Evolutionary conservation across 2,329 filamentous ascomycete species (phyloP).

Genomic region (Ilyonectria robusta): DNA sequence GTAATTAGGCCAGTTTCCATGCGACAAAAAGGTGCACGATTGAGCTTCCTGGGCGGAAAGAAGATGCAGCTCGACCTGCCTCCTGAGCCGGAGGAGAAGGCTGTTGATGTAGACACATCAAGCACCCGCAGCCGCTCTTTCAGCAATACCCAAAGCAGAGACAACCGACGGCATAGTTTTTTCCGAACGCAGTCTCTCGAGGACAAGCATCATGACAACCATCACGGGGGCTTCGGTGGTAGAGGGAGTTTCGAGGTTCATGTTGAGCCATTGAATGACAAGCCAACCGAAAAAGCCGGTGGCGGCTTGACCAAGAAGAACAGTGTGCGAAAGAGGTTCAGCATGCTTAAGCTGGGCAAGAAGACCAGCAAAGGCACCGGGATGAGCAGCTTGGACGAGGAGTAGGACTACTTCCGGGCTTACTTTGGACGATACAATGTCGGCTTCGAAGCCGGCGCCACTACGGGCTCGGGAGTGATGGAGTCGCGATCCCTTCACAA

Average conservation of each 20-base stretch:
- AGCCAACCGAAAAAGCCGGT: slow-evolving; percentile 45
- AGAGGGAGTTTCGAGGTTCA: slow-evolving; percentile 50
- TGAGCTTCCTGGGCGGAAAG: slow-evolving; percentile 71
- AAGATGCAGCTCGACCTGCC: slow-evolving; percentile 58
- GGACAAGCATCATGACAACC: slow-evolving; percentile 43
- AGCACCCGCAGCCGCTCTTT: slow-evolving; percentile 51
- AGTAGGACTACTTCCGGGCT: slow-evolving; percentile 59
- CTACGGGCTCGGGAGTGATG: slow-evolving; percentile 23
- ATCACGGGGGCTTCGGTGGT: slow-evolving; percentile 42
- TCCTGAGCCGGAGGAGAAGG: slow-evolving; percentile 49
- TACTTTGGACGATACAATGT: slow-evolving; percentile 48
- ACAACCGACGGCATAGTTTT: slow-evolving; percentile 59
- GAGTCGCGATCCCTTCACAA: slow-evolving; percentile 21
- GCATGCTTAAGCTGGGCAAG: slow-evolving; percentile 81
- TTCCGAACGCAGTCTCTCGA: slow-evolving; percentile 59
- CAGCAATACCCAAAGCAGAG: slow-evolving; percentile 47
- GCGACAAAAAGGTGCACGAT: slow-evolving; percentile 66
- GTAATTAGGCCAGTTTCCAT: slow-evolving; percentile 66
- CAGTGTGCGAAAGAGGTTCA: slow-evolving; percentile 83
- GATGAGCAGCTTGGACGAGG: slow-evolving; percentile 68
- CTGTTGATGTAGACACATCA: slow-evolving; percentile 50
- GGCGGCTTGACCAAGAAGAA: slow-evolving; percentile 64
- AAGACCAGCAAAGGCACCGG: slow-evolving; percentile 72
- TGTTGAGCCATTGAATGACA: slow-evolving; percentile 42
- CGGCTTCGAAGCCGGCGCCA: slow-evolving; percentile 38